phyloP scores from a whole-genome alignment of 352 stramenopile species.

The Pythium phragmiticola region DNA sequence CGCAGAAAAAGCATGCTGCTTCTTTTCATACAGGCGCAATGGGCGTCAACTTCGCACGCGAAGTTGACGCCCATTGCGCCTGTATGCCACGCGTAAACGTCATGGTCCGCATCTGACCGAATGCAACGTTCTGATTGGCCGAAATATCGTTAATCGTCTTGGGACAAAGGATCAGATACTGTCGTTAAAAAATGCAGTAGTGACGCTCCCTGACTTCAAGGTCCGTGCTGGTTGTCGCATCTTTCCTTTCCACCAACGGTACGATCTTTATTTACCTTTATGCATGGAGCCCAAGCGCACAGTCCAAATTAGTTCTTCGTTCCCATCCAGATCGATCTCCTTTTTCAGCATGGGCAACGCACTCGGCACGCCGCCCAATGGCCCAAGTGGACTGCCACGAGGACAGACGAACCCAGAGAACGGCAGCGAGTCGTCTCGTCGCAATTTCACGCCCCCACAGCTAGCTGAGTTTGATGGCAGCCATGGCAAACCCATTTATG shows the following conservation, averaged over 20 bases:
- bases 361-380: conserved; percentile 23
- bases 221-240: neutral
- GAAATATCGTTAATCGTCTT: neutral
- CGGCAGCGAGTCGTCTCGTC: conserved; percentile 17
- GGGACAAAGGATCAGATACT: no score
- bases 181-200: no score
- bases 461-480: conserved; percentile 84
- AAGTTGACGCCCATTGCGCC: no score
- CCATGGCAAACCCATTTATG: conserved; percentile 84
- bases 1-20: no score
- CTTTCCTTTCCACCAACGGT: conserved; percentile 2
- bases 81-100: no score
- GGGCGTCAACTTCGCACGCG: no score
- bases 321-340: neutral
- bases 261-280: neutral
- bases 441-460: conserved; percentile 78
- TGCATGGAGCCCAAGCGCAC: neutral
- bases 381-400: conserved; percentile 17
- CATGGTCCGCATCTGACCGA: no score
- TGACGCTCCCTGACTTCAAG: no score
- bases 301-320: conserved; percentile 7
- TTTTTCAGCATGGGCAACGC: conserved; percentile 28
- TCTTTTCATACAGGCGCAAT: no score
- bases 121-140: neutral
- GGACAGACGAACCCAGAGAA: neutral